These are phyloP conservation scores for Solanum hybrid DNA, from an alignment of 305 asterid species.

Conservation along the genomic window DNA sequence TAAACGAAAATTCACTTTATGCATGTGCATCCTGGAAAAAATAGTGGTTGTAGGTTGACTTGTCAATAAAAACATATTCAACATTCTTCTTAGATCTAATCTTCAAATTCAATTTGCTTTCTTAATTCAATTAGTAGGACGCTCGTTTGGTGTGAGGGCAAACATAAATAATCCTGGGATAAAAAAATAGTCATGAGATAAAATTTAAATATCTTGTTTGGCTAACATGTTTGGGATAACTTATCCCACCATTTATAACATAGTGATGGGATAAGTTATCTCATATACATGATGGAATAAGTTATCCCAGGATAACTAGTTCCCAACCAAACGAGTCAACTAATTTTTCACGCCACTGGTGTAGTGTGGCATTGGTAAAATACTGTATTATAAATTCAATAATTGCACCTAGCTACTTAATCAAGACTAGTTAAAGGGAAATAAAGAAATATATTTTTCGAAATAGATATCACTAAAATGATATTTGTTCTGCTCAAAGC, in stretches of 20 bases:
- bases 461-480: neutral
- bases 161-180: no score
- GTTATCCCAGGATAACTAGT: no score
- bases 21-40: neutral
- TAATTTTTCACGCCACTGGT: neutral
- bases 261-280: no score
- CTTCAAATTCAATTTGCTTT: neutral
- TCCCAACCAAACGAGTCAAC: no score
- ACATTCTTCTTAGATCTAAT: neutral
- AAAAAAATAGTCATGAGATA: no score
- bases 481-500: neutral
- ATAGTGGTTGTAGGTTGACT: neutral
- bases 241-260: no score
- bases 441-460: neutral
- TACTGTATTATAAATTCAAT: neutral
- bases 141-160: no score
- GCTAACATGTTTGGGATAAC: no score
- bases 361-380: neutral
- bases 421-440: neutral
- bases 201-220: no score
- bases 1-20: neutral
- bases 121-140: neutral
- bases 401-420: neutral
- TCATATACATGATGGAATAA: no score
- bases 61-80: neutral